Percentiles rank a stretch among this genome's conserved stretches.
These are phyloP conservation scores for Suillus spraguei DNA, from an alignment of 768 basidiomycete genomes.

Conservation along the genomic window DNA sequence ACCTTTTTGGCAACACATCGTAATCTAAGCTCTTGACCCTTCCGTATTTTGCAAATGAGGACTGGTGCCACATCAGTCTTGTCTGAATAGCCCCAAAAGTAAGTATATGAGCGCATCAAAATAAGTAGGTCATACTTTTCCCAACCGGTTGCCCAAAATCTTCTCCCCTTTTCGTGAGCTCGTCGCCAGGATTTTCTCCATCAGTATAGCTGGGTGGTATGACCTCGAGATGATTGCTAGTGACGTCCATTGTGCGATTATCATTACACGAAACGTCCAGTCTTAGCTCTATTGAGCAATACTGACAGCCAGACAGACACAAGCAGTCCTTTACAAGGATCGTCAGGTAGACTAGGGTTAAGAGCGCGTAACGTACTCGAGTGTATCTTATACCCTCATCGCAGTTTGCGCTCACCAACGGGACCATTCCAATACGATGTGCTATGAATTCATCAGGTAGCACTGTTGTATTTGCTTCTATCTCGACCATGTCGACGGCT, in stretches of 20 bases:
- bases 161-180: slow-evolving; percentile 71
- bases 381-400: slow-evolving; percentile 86
- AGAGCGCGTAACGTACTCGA: slow-evolving; percentile 47
- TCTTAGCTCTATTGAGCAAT: slow-evolving; percentile 82
- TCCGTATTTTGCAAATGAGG: slow-evolving; percentile 88
- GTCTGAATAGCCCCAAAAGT: slow-evolving; percentile 40
- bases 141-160: slow-evolving; percentile 84
- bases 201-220: slow-evolving; percentile 43
- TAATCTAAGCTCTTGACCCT: slow-evolving; percentile 88
- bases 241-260: slow-evolving; percentile 78
- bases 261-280: slow-evolving; percentile 80
- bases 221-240: slow-evolving; percentile 81
- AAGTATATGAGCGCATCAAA: slow-evolving; percentile 8
- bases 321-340: slow-evolving; percentile 75
- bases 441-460: slow-evolving; percentile 97
- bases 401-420: slow-evolving; percentile 84
- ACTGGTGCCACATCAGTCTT: slow-evolving; percentile 68
- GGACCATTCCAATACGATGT: slow-evolving; percentile 93
- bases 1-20: slow-evolving; percentile 94
- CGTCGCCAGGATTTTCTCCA: slow-evolving; percentile 58
- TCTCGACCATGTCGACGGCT: slow-evolving; percentile 98
- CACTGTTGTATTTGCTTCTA: slow-evolving; percentile 88
- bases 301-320: slow-evolving; percentile 81
- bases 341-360: slow-evolving; percentile 1
- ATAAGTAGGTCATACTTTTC: slow-evolving; percentile 55